Evolutionary conservation across 768 basidiomycete genomes (phyloP), one percentile per base, ranked within the genome.

Genomic region (Mycena kentingensis): DNA sequence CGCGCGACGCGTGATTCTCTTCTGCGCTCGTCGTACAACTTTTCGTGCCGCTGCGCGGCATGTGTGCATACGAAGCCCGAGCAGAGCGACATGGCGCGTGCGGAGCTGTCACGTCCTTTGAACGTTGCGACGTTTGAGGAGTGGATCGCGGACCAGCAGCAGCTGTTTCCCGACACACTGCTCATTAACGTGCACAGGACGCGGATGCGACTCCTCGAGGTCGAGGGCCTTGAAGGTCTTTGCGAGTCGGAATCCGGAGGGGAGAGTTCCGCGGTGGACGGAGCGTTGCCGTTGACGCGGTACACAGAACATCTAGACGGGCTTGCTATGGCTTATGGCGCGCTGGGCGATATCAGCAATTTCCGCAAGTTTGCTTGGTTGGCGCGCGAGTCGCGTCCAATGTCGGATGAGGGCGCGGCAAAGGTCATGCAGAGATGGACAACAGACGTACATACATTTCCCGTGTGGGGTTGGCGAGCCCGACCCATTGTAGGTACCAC

Each of bases 281-380:
- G 10, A 19, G 11, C 41, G 19, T 24, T 42, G 22, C 41, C 41
- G 13, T 26, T 27, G 22, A 42, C 31, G 24, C 49, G 65, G 10
- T 49, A 52, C 25, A 61, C 61, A 37, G 62, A 57, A 41, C 74
- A 76, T 32, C 57, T 70, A 11, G 76, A 77, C 43, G 63, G 58
- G 5, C 68, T 77, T 22, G 73, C 73, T 2, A 71, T 74, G 67
- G 74, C 72, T 37, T 75, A 74, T 57, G 76, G 73, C 1, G 74
- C 73, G 10, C 57, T 77, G 16, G 63, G 64, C 18, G 72, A 77
- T 32, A 61, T 57, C 15, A 58, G 67, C 25, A 67, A 67, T 46
- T 77, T 77, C 49, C 62, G 58, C 42, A 52, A 57, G 29, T 75
- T 74, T 74, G 59, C 65, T 15, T 57, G 55, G 42, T 55, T 57